Base-by-base conservation (phyloP, 768 basidiomycete species). In the Hypsizygus marmoreus region DNA sequence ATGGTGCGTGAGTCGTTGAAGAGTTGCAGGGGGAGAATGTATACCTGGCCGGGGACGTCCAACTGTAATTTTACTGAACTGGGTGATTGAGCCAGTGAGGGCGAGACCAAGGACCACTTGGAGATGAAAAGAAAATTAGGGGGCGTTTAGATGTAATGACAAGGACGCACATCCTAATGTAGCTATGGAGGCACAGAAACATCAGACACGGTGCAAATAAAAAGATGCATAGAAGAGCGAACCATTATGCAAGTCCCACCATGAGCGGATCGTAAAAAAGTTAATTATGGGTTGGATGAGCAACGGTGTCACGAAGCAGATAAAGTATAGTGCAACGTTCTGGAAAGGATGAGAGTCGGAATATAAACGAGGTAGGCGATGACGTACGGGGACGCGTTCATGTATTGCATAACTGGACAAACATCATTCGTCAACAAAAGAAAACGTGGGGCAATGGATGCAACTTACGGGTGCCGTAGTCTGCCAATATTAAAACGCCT, bases 221-320 rank as follows among this genome's bases (percentile, higher is more conserved):
- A 36, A 38, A 31, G 43, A 39, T 33, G 38, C 54, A 42, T n/a
- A 43, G 41, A 60, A 49, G 16, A 13, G 49, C 67, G 63, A 53
- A 67, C 86, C 74, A 57, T 81, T 85, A 60, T 97, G 95, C 23
- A 87, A 69, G 59, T 97, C 95, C 93, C 94, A 97, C 72, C 82
- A 83, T 2, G 83, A 86, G n/a, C 86, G 79, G 22, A 91, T 71
- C 16, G 91, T 86, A 11, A 88, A 38, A 16, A 82, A 47, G 55
- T 90, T 89, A 54, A 95, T 75, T 14, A 82, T 53, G 14, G 84
- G 74, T 58, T 91, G 82, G 32, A 92, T 67, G 34, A 82, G 57
- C 16, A 91, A 61, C 0, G 95, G 95, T 2, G 88, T 74, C 2
- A 84, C 79, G 43, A 77, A 64, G 40, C 68, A 68, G 40, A 84